These are phyloP conservation scores for Tephrocybe sp. DNA, from an alignment of 768 basidiomycete species.

Conservation along the genomic window DNA sequence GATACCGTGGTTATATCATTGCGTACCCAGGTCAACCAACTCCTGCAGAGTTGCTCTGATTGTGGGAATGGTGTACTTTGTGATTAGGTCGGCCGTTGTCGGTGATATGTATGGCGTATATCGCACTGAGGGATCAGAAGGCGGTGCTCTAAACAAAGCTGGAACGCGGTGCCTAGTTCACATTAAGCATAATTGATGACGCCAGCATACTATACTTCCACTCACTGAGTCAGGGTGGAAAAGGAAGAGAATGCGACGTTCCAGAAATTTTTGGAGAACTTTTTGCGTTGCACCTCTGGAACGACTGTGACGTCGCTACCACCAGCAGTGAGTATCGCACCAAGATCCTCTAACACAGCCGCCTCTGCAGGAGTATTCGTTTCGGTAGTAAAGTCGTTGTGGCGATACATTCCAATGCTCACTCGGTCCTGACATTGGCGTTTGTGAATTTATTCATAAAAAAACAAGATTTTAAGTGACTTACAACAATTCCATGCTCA, in stretches of 20 bases:
- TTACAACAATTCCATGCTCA: conserved; percentile 52
- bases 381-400: conserved; percentile 37
- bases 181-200: not conserved
- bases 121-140: conserved; percentile 30
- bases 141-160: conserved; percentile 50
- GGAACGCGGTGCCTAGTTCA: conserved; percentile 40
- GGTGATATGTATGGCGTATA: conserved; percentile 43
- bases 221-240: conserved; percentile 47
- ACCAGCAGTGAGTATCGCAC: conserved; percentile 42
- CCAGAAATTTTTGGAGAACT: conserved; percentile 67
- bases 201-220: not conserved
- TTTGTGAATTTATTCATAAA: not conserved
- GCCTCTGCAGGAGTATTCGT: conserved; percentile 43
- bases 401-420: conserved; percentile 55
- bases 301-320: conserved; percentile 47
- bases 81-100: conserved; percentile 40
- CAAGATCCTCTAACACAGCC: conserved; percentile 45
- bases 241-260: conserved; percentile 57
- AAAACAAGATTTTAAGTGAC: conserved; percentile 20
- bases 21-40: conserved; percentile 39
- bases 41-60: conserved; percentile 47
- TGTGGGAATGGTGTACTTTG: conserved; percentile 44
- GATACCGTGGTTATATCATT: not conserved
- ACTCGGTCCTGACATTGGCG: conserved; percentile 44
- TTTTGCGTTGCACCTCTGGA: conserved; percentile 61